These are phyloP conservation scores for Psilocybe cubensis DNA, from an alignment of 768 basidiomycete genomes.

Conservation along the genomic window DNA sequence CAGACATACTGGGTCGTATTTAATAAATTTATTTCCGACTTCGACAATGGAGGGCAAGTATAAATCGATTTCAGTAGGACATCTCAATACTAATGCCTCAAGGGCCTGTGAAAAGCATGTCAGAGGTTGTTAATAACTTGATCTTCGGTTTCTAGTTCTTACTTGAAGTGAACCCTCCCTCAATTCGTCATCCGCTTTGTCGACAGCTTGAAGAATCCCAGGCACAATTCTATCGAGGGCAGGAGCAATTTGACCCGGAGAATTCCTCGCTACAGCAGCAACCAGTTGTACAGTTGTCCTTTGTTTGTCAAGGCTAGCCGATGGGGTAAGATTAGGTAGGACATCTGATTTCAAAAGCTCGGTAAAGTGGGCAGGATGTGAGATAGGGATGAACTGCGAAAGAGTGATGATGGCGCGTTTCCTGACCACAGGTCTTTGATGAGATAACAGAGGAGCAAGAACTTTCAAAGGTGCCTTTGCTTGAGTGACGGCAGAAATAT, in stretches of 20 bases:
- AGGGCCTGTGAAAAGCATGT: constrained; percentile 57
- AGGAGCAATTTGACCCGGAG: constrained; percentile 66
- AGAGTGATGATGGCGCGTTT: constrained; percentile 90
- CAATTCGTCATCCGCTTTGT: constrained; percentile 82
- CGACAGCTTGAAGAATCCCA: constrained; percentile 67
- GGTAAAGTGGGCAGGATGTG: constrained; percentile 62
- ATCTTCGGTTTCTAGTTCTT: background rate
- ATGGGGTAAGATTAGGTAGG: constrained; percentile 56
- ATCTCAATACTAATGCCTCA: constrained; percentile 82
- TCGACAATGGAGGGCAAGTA: constrained; percentile 73
- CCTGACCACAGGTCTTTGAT: constrained; percentile 81
- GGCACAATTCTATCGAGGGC: constrained; percentile 68
- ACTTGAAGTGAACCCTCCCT: constrained; percentile 78
- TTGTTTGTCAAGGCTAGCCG: constrained; percentile 67
- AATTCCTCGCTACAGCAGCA: constrained; percentile 78
- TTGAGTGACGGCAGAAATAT: constrained; percentile 57
- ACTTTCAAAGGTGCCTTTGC: constrained; percentile 64
- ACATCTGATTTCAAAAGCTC: constrained; percentile 63
- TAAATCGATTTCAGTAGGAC: constrained; percentile 79
- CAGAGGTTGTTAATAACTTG: background rate
- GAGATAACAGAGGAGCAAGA: constrained; percentile 73
- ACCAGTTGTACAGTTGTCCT: constrained; percentile 79
- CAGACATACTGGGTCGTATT: constrained; percentile 85
- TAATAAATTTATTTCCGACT: constrained; percentile 77
- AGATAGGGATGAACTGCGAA: constrained; percentile 81